Evolutionary conservation across 441 rosid genomes (phyloP), one percentile per base, ranked within the genome.

Genomic region (Metrosideros polymorpha): DNA sequence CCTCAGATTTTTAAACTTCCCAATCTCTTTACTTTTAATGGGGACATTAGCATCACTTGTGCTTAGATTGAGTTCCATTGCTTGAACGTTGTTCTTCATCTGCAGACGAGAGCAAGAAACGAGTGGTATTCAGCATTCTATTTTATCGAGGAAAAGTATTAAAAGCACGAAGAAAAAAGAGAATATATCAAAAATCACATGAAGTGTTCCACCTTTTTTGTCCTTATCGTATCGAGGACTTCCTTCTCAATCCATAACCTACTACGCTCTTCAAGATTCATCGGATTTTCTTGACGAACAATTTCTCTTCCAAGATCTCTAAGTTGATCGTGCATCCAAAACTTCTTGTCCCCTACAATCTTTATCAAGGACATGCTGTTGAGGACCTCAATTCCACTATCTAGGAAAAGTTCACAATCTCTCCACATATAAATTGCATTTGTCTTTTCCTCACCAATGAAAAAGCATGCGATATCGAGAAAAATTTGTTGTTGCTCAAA

Each of bases 201-300:
- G 2, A 54, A 53, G 55, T 52, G 27, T 53, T 22, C 2, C 2
- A 55, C 59, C 59, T 55, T 4, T 29, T 55, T 25, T 25, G 14
- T 25, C 13, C 6, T 25, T 10, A 25, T 25, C 10, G 59, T 1
- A 9, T 25, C 0, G 29, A 25, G 14, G 29, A 55, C 59, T 9
- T 55, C 59, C 6, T 55, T 10, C 6, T 55, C 3, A 25, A 1
- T 55, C 59, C 59, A 55, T 12, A 55, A 9, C 29, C 59, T 55
- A 55, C 59, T 55, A 10, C 3, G 1, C 57, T 54, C 3, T 54
- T 24, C n/a, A 9, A 0, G n/a, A 54, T 54, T 24, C n/a, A 24
- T 24, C 1, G 0, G 29, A 25, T 25, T 55, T 55, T 55, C 29
- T 0, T 5, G 3, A 25, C 0, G 15, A 55, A 55, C 59, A 9